Evolutionary conservation across 1,284 basidiomycete species (phyloP), one percentile per base, ranked within the genome.

Genomic region (Trametes polyzona): DNA sequence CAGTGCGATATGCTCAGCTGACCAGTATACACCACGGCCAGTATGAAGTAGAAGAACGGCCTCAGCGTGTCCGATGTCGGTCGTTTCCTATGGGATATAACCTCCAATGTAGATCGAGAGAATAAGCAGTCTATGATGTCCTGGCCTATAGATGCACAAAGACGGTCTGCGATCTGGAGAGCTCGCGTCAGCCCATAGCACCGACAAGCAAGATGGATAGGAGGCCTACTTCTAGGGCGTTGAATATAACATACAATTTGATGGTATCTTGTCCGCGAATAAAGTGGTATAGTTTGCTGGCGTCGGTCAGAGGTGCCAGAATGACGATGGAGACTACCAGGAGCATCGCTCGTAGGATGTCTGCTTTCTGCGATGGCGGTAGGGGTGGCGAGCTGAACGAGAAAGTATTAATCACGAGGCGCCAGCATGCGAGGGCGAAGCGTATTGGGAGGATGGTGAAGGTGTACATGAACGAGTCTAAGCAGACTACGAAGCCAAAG

Each of bases 201-300:
- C 43, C 44, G n/a, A 9, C n/a, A 33, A 6, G 32, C 12, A 33
- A 43, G 10, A 47, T 42, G 32, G 24, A 43, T 29, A 29, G 42
- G 17, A 56, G 32, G 61, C 80, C 51, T 73, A 95, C 95, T 82
- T 97, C 95, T 14, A 98, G 81, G 9, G 95, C 96, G 72, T 98
- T 99, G 78, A 98, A 99, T 59, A 99, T 98, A 61, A 99, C 97
- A 76, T 98, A 98, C 52, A 99, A 78, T 77, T 99, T 99, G 78
- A 99, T 96, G 2, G 93, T 96, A 68, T 98, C 95, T 74, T 99
- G 97, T 0, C 96, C 97, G n/a, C 97, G 87, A 50, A 99, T 98
- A 17, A 91, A 92, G 70, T 99, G 97, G 67, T 99, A 99, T 72
- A 99, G 97, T 76, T 97, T 97, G 76, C 95, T 97, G 11, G 95